These are phyloP conservation scores for Porphyra umbilicalis DNA, from an alignment of 31 red algal genomes.

Conservation along the genomic window DNA sequence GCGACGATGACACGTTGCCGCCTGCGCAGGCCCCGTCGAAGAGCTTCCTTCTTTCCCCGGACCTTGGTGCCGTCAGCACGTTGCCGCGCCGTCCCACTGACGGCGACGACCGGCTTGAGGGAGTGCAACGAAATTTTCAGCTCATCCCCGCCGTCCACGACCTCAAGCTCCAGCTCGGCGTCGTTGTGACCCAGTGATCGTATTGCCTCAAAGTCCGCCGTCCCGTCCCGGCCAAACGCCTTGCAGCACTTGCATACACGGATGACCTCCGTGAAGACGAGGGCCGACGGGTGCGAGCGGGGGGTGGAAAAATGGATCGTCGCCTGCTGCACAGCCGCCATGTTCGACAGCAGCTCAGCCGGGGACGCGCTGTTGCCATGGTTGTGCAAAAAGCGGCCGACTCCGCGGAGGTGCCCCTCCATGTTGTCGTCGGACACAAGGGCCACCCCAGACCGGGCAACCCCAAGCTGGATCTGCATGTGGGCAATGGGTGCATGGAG, in stretches of 20 bases:
- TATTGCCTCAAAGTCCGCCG: not conserved
- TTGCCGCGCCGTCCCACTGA: not conserved
- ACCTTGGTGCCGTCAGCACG: not conserved
- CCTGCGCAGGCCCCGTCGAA: not conserved
- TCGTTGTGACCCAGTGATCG: not conserved
- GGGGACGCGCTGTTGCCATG: not conserved
- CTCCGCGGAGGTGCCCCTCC: not conserved
- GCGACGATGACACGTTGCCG: not conserved
- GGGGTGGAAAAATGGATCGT: not conserved
- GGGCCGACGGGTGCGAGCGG: not conserved
- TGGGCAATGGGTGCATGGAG: not conserved
- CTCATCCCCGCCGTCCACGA: not conserved
- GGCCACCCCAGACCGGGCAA: too few relatives aligned
- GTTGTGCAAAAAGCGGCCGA: not conserved
- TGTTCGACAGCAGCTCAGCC: not conserved
- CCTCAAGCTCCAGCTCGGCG: not conserved
- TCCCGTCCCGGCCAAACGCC: not conserved
- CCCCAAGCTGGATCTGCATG: not conserved
- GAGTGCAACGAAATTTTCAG: not conserved
- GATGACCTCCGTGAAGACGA: not conserved
- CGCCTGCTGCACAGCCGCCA: not conserved
- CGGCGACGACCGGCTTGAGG: not conserved
- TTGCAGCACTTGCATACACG: not conserved
- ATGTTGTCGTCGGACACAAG: not conserved
- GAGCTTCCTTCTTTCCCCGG: not conserved